A percentile compares a stretch with the other conserved stretches of the same genome.
Evolutionary conservation across 345 rosid genomes (phyloP).

Genomic region (Nephelium lappaceum): DNA sequence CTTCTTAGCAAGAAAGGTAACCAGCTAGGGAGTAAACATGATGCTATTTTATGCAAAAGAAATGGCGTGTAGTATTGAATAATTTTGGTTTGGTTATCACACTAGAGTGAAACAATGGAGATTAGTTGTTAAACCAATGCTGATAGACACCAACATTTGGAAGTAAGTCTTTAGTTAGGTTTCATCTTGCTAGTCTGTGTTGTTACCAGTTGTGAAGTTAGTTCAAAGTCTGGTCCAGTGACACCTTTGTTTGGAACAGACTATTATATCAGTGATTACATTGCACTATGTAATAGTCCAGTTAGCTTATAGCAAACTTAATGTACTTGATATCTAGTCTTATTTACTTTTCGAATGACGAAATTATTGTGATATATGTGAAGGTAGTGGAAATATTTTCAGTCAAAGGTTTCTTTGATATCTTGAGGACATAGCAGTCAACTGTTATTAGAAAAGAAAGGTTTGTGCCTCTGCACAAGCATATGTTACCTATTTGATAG

Average conservation of each 20-base stretch:
- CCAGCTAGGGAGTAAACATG: constrained; percentile 2
- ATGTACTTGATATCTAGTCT: too few relatives aligned
- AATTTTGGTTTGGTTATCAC: neutral
- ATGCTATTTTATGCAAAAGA: neutral
- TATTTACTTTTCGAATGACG: too few relatives aligned
- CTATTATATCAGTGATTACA: too few relatives aligned
- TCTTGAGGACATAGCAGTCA: neutral
- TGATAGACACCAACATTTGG: neutral
- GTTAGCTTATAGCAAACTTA: too few relatives aligned
- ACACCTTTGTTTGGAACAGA: too few relatives aligned
- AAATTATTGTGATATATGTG: too few relatives aligned
- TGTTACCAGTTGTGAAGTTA: too few relatives aligned
- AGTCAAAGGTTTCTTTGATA: too few relatives aligned
- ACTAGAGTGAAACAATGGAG: neutral
- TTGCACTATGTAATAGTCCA: too few relatives aligned
- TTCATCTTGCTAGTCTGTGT: too few relatives aligned
- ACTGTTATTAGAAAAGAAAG: neutral
- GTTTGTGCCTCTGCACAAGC: neutral
- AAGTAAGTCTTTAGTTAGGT: neutral
- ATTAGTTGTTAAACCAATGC: neutral
- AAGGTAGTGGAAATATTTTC: too few relatives aligned
- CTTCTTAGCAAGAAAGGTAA: neutral
- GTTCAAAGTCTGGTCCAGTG: too few relatives aligned
- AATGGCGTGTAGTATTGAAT: neutral
- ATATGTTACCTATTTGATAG: neutral